Percentiles rank a stretch among this genome's conserved stretches.
phyloP scores from a whole-genome alignment of 1,284 basidiomycete species.

The Malassezia pachydermatis region DNA sequence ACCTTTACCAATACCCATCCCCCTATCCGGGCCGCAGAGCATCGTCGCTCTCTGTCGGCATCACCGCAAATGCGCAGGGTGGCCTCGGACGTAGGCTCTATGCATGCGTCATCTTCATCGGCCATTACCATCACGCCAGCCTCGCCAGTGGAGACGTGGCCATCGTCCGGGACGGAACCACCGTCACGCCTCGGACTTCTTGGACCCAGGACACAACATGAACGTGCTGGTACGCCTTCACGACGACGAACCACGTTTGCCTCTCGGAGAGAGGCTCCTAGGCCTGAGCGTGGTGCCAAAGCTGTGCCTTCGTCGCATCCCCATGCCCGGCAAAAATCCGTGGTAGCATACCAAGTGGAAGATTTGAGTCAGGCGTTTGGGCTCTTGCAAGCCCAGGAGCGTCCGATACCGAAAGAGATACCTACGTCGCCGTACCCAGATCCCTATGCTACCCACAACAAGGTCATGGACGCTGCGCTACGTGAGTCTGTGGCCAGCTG shows the following conservation, averaged over 20 bases:
- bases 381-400: slow-evolving; percentile 13
- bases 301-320: slow-evolving; percentile 21
- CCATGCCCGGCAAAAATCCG: slow-evolving; percentile 40
- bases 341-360: slow-evolving; percentile 35
- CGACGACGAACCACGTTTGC: background rate
- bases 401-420: background rate
- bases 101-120: background rate
- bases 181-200: background rate
- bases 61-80: background rate
- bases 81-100: background rate
- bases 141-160: too few relatives aligned
- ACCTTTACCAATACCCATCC: slow-evolving; percentile 70
- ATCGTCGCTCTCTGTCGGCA: background rate
- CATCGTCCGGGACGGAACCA: background rate
- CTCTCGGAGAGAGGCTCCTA: slow-evolving; percentile 1
- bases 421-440: slow-evolving; percentile 8
- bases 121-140: too few relatives aligned
- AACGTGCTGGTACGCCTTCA: background rate
- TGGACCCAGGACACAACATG: background rate
- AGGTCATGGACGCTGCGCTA: slow-evolving; percentile 48
- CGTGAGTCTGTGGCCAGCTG: slow-evolving; percentile 42
- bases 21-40: slow-evolving; percentile 18
- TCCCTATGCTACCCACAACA: slow-evolving; percentile 34
- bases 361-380: slow-evolving; percentile 40
- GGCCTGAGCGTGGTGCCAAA: background rate